These are phyloP conservation scores for Cryphonectria japonica DNA, from an alignment of 2,329 filamentous ascomycete genomes.

Conservation along the genomic window DNA sequence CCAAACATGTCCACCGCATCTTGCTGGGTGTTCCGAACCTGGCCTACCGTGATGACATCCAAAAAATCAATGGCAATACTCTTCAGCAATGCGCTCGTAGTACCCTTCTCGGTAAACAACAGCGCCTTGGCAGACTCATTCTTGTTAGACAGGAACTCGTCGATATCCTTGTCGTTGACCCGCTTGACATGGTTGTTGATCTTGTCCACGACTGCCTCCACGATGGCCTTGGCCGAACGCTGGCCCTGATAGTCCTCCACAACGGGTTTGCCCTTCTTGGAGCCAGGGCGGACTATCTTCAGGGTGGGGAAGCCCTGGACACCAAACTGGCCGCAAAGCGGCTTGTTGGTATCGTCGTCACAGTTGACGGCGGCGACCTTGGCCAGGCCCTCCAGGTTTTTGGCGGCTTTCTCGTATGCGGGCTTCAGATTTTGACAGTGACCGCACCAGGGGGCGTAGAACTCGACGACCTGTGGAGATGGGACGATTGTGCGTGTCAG, in stretches of 20 bases:
- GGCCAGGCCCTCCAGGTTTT: constrained; percentile 85
- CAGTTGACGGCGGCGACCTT: constrained; percentile 96
- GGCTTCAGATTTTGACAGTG: constrained; percentile 97
- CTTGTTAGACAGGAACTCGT: constrained; percentile 70
- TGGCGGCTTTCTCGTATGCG: constrained; percentile 91
- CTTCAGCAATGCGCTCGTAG: constrained; percentile 79
- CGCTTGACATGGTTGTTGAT: constrained; percentile 91
- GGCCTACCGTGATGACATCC: constrained; percentile 76
- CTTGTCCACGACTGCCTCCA: constrained; percentile 80
- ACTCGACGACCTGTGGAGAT: constrained; percentile 65
- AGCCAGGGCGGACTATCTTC: constrained; percentile 87
- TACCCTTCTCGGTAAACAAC: constrained; percentile 91
- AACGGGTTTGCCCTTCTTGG: constrained; percentile 73
- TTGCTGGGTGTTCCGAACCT: constrained; percentile 81
- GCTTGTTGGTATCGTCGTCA: constrained; percentile 91
- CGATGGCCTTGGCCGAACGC: constrained; percentile 82
- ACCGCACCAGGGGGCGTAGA: constrained; percentile 97
- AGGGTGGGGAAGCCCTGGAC: constrained; percentile 94
- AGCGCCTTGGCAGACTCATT: constrained; percentile 80
- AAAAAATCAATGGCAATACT: constrained; percentile 90
- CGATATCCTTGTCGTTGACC: constrained; percentile 77
- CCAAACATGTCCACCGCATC: constrained; percentile 73
- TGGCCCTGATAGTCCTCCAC: constrained; percentile 91
- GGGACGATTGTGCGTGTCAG: constrained; percentile 8
- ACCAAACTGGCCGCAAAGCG: constrained; percentile 81